A percentile compares a stretch with the other conserved stretches of the same genome.
Evolutionary conservation across 306 rosid genomes (phyloP).

Genomic region (Urtica urens): DNA sequence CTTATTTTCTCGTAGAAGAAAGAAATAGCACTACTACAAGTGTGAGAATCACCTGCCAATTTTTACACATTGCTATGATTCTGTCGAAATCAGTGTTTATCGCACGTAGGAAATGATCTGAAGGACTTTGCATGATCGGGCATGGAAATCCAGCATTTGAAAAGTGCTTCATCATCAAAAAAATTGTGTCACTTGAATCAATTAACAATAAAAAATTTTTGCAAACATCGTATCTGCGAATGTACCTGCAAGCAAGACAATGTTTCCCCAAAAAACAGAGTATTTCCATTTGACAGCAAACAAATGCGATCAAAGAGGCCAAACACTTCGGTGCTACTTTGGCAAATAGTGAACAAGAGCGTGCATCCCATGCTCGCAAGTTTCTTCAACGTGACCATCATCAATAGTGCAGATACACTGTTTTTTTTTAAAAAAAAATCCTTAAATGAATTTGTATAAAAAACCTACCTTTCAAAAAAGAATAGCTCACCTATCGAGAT

Average conservation of each 20-base stretch:
- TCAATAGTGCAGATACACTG: conserved; percentile 94
- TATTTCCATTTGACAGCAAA: conserved; percentile 95
- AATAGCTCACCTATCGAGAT: conserved; percentile 64
- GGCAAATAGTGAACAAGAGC: conserved; percentile 72
- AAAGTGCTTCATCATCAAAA: conserved; percentile 71
- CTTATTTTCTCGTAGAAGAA: no score
- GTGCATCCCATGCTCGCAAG: conserved; percentile 94
- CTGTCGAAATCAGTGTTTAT: conserved; percentile 95
- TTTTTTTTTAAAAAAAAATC: neutral
- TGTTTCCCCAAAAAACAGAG: conserved; percentile 95
- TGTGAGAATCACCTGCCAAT: conserved; percentile 74
- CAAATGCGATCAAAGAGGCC: conserved; percentile 98
- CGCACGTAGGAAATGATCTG: conserved; percentile 95
- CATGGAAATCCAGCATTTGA: conserved; percentile 99
- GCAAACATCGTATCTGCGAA: neutral
- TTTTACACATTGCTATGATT: conserved; percentile 95
- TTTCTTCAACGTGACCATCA: conserved; percentile 99
- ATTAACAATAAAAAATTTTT: neutral
- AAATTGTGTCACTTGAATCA: neutral
- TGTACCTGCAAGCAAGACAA: conserved; percentile 92
- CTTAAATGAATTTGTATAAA: neutral
- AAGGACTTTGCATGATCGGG: conserved; percentile 99
- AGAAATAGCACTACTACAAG: neutral
- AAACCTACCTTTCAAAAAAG: neutral
- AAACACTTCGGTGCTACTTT: conserved; percentile 98